Base-by-base conservation (phyloP, 192 early-diverging fungal species). In the Linnemannia hyalina region DNA sequence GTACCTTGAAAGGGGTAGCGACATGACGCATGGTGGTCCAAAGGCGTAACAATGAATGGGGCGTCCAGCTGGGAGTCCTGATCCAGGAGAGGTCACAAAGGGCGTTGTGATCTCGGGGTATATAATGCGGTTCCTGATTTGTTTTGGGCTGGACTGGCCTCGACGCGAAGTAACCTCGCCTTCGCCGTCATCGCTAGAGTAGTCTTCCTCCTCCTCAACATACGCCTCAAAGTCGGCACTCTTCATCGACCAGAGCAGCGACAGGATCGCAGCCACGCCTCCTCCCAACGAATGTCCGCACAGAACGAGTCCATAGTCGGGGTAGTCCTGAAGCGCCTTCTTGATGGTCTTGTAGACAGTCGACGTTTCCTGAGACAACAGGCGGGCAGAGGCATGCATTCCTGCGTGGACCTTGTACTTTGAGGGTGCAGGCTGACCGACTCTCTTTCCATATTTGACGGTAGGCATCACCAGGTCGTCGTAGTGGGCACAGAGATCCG, bases 201-300 rank as follows among this genome's bases (percentile, higher is more conserved):
- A 74, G 85, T 85, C 41, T 11, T 82, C 82, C 55, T 83, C 78
- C 40, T 80, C 49, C 29, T 86, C 80, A 15, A 84, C 76, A 42
- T 83, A 89, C 5, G 78, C 80, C 16, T 88, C 85, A 54, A 84
- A 70, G 18, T 89, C 85, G 46, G 94, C 90, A 40, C 93, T 92
- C 74, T 77, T 80, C 78, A 80, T 85, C 13, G 83, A 80, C 97
- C 97, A 98, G 11, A 97, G 78, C 15, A 97, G 89, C 8, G 94
- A 90, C 7, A 98, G 85, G 26, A 97, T 80, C 0, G 95, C 90
- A 0, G 97, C 97, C 6, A 98, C 95, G 3, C 97, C 97, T 40
- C 94, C 97, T 63, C 97, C 97, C 29, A 98, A 82, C 18, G 95
- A 96, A 87, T 98, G 97, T 16, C 97, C 97, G 15, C 95, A 96